phyloP scores from a whole-genome alignment of 768 basidiomycete species.

The Leccinum truebloodii region DNA sequence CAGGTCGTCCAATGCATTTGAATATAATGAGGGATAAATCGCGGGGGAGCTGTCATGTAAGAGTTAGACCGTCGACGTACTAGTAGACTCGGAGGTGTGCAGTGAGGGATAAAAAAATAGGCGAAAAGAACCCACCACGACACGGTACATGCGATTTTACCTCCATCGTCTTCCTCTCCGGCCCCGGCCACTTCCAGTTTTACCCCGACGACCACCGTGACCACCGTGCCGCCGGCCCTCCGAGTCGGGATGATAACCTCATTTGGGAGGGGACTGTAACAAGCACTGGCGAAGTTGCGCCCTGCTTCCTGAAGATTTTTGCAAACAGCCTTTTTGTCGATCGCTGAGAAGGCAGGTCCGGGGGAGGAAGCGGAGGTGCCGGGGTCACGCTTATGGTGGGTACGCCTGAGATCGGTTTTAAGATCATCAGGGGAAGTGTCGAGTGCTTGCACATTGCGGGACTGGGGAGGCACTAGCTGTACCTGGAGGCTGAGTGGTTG shows the following conservation, averaged over 20 bases:
- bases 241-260: slow-evolving; percentile 15
- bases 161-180: slow-evolving; percentile 49
- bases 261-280: slow-evolving; percentile 32
- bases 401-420: slow-evolving; percentile 28
- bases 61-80: no score
- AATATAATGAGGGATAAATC: slow-evolving; percentile 70
- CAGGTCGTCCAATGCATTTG: slow-evolving; percentile 69
- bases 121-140: slow-evolving; percentile 59
- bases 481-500: slow-evolving; percentile 91
- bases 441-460: slow-evolving; percentile 48
- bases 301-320: slow-evolving; percentile 68
- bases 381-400: slow-evolving; percentile 19
- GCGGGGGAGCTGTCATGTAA: slow-evolving; percentile 63
- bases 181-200: slow-evolving; percentile 69
- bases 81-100: no score
- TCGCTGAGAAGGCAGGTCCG: slow-evolving; percentile 29
- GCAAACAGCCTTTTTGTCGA: slow-evolving; percentile 65
- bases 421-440: slow-evolving; percentile 39
- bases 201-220: slow-evolving; percentile 56
- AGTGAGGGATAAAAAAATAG: slow-evolving; percentile 1
- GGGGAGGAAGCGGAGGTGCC: slow-evolving; percentile 16
- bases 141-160: slow-evolving; percentile 61
- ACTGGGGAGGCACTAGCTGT: slow-evolving; percentile 73
- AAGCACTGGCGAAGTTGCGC: slow-evolving; percentile 16
- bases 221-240: slow-evolving; percentile 59